Percentiles rank a stretch among this genome's conserved stretches.
These are phyloP conservation scores for Amborella trichopoda DNA, from an alignment of 164 flowering plant genomes.

Conservation along the genomic window DNA sequence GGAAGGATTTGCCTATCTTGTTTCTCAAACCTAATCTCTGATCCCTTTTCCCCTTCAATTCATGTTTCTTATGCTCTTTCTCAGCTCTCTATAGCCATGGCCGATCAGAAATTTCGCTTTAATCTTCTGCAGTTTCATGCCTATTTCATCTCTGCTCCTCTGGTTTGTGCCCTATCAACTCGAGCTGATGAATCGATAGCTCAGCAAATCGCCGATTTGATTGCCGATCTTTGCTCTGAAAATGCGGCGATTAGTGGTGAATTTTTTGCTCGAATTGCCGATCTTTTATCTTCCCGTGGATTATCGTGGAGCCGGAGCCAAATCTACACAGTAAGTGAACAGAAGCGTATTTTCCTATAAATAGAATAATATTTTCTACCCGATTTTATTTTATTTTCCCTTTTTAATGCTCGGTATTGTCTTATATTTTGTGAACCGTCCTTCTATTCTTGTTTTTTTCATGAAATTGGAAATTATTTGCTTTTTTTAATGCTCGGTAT, in stretches of 20 bases:
- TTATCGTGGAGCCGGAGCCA: slow-evolving; percentile 66
- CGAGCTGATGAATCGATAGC: slow-evolving; percentile 59
- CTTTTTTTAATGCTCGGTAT: not conserved
- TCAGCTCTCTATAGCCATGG: slow-evolving; percentile 62
- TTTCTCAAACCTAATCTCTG: slow-evolving; percentile 61
- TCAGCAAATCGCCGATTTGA: slow-evolving; percentile 31
- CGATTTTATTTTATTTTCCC: not conserved
- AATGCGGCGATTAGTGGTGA: slow-evolving; percentile 11
- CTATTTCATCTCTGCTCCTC: slow-evolving; percentile 62
- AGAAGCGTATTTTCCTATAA: too few species aligned
- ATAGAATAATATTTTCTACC: not conserved
- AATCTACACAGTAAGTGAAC: slow-evolving; percentile 32
- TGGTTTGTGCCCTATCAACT: slow-evolving; percentile 37
- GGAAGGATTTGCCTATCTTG: slow-evolving; percentile 79
- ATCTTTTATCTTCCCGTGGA: slow-evolving; percentile 28
- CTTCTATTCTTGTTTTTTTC: not conserved
- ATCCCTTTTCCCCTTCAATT: slow-evolving; percentile 51
- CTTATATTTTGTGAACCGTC: not conserved
- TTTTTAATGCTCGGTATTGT: not conserved
- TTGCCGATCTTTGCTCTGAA: slow-evolving; percentile 25
- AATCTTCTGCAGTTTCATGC: slow-evolving; percentile 40
- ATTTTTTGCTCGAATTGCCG: slow-evolving; percentile 42
- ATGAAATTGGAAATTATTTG: not conserved
- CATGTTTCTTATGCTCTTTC: slow-evolving; percentile 87
- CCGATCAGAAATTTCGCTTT: slow-evolving; percentile 38